Conservation (phyloP, 2,329 filamentous ascomycete species). For the Colletotrichum sp. region DNA sequence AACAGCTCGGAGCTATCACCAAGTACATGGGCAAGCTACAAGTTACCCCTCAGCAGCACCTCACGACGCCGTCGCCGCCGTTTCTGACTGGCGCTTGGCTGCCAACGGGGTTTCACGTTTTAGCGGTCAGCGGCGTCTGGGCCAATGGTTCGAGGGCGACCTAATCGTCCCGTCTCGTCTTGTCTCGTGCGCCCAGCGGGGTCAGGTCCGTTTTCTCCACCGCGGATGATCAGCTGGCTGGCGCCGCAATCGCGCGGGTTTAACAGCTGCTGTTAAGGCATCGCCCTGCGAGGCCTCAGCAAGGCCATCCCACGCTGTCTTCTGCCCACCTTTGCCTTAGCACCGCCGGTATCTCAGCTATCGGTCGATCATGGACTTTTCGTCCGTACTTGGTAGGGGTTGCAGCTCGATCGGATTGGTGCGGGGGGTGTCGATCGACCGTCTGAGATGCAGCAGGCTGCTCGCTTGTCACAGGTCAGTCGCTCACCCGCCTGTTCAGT, state of each 20-base stretch:
- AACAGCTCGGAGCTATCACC: not conserved
- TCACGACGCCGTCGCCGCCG: not conserved
- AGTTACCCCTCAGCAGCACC: conserved; percentile 2
- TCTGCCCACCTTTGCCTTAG: not conserved
- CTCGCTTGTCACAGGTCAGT: not conserved
- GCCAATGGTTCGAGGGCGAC: conserved; percentile 9
- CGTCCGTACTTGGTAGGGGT: not conserved
- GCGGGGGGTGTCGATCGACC: conserved; percentile 5
- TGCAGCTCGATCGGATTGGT: conserved; percentile 14
- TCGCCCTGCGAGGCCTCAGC: conserved; percentile 5
- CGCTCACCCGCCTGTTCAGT: not conserved
- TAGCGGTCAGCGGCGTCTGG: conserved; percentile 19
- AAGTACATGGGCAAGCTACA: not conserved
- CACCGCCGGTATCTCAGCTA: not conserved
- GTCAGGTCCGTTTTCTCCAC: conserved; percentile 17
- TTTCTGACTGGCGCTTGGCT: conserved; percentile 13
- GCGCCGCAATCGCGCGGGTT: conserved; percentile 13
- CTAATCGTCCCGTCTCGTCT: conserved; percentile 12
- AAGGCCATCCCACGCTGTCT: not conserved
- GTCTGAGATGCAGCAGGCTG: conserved; percentile 14
- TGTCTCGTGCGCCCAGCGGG: conserved; percentile 17
- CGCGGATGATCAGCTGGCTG: conserved; percentile 22
- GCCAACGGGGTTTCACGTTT: conserved; percentile 19
- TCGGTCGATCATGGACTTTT: not conserved
- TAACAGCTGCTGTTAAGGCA: conserved; percentile 7